Evolutionary conservation across 768 basidiomycete species (phyloP).

Genomic region (Lactarius psammicola): DNA sequence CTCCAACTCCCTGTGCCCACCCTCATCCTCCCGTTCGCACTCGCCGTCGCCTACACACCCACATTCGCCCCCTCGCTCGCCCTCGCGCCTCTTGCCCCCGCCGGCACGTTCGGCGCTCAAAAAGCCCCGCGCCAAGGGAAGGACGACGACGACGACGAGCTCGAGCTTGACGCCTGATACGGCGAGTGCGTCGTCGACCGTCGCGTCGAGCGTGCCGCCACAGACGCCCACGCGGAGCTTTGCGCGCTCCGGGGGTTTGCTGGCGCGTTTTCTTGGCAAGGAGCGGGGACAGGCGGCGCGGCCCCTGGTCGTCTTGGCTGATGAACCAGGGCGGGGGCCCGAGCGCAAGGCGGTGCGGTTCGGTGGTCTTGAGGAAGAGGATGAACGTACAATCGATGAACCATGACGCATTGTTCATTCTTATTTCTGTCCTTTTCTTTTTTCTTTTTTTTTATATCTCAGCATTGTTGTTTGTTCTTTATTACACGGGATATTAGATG

Average conservation of each 20-base stretch:
- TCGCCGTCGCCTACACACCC: too few species aligned
- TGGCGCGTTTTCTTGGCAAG: conserved; percentile 31
- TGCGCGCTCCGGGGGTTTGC: conserved; percentile 32
- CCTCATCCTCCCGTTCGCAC: neutral
- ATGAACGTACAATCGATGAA: too few species aligned
- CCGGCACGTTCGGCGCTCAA: conserved; percentile 67
- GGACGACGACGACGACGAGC: conserved; percentile 36
- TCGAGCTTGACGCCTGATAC: conserved; percentile 32
- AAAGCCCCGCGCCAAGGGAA: conserved; percentile 39
- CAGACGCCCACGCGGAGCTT: conserved; percentile 31
- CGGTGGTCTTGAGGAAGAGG: conserved; percentile 9
- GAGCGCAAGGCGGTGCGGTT: conserved; percentile 28
- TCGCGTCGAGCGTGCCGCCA: conserved; percentile 42
- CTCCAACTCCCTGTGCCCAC: conserved; percentile 15
- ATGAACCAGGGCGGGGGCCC: conserved; percentile 1
- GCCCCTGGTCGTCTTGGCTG: neutral
- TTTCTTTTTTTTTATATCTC: conserved; percentile 28
- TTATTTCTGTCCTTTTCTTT: conserved; percentile 23
- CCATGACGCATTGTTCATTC: too few species aligned
- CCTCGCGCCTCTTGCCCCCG: conserved; percentile 45
- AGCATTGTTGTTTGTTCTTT: neutral
- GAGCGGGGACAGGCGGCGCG: conserved; percentile 1
- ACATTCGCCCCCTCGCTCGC: neutral
- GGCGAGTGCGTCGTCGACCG: conserved; percentile 50
- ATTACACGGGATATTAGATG: neutral